These are phyloP conservation scores for Xylona heveae DNA, from an alignment of 495 filamentous ascomycete genomes.

Conservation along the genomic window DNA sequence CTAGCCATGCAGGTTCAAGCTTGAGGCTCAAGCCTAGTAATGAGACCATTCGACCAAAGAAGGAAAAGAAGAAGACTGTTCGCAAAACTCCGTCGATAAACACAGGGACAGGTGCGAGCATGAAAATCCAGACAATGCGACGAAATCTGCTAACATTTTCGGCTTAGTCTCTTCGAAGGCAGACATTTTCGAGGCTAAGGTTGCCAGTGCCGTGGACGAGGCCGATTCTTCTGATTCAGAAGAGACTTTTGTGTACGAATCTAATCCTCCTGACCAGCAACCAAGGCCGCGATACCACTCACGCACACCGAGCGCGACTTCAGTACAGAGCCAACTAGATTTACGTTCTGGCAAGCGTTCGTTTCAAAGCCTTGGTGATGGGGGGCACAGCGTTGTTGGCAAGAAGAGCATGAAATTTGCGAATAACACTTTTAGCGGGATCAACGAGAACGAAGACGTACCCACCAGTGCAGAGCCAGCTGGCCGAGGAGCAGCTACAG, in stretches of 20 bases:
- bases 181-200: constrained; percentile 92
- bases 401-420: constrained; percentile 98
- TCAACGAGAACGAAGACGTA: constrained; percentile 34
- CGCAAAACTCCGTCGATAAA: constrained; percentile 55
- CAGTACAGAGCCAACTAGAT: constrained; percentile 63
- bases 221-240: constrained; percentile 92
- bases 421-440: constrained; percentile 50
- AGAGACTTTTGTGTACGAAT: constrained; percentile 98
- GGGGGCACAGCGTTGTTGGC: constrained; percentile 42
- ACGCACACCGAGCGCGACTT: constrained; percentile 84
- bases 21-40: constrained; percentile 71
- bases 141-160: constrained; percentile 1
- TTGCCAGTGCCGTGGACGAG: constrained; percentile 82
- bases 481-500: constrained; percentile 33
- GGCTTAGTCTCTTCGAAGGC: constrained; percentile 80
- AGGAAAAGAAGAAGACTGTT: constrained; percentile 59
- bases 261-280: constrained; percentile 71
- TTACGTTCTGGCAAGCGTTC: constrained; percentile 39
- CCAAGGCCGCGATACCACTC: constrained; percentile 80
- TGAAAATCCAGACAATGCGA: constrained; percentile 3
- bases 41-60: constrained; percentile 83
- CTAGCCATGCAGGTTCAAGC: constrained; percentile 40
- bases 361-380: constrained; percentile 39
- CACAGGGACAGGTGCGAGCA: constrained; percentile 46
- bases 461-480: constrained; percentile 12